phyloP scores from a whole-genome alignment of 108 stramenopile species.

The Stephanodiscus triporus region DNA sequence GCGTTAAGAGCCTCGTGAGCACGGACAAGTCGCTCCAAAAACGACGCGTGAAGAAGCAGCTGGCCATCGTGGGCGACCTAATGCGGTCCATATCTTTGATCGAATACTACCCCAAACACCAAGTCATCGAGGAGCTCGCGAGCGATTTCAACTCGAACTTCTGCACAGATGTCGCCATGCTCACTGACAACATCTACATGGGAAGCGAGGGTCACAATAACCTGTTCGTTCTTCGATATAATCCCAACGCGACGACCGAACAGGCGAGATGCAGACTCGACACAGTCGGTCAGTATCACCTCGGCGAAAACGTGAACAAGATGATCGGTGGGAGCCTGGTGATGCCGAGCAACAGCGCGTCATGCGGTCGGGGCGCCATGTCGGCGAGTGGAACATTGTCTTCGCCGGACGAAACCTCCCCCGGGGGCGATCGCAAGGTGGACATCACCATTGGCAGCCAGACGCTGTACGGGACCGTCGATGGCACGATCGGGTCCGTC shows the following conservation, averaged over 20 bases:
- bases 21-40: conserved; percentile 22
- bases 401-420: conserved; percentile 17
- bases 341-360: conserved; percentile 67
- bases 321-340: conserved; percentile 91
- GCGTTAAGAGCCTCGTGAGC: conserved; percentile 75
- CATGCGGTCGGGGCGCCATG: conserved; percentile 17
- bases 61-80: conserved; percentile 96
- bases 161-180: conserved; percentile 94
- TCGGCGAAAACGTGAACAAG: conserved; percentile 96
- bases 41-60: conserved; percentile 52
- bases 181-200: conserved; percentile 90
- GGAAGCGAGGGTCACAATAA: conserved; percentile 94
- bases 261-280: conserved; percentile 88
- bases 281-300: conserved; percentile 91
- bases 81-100: conserved; percentile 95
- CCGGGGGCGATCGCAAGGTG: conserved; percentile 47
- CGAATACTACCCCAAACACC: conserved; percentile 80
- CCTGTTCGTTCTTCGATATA: conserved; percentile 88
- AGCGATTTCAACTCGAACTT: conserved; percentile 95
- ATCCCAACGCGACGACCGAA: conserved; percentile 82
- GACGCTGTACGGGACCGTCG: conserved; percentile 94
- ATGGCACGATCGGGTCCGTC: conserved; percentile 92
- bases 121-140: conserved; percentile 90
- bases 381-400: neutral
- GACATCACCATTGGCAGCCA: conserved; percentile 75